A percentile compares a stretch with the other conserved stretches of the same genome.
These are phyloP conservation scores for Euptelea pleiosperma DNA, from an alignment of 164 flowering plant genomes.

Conservation along the genomic window DNA sequence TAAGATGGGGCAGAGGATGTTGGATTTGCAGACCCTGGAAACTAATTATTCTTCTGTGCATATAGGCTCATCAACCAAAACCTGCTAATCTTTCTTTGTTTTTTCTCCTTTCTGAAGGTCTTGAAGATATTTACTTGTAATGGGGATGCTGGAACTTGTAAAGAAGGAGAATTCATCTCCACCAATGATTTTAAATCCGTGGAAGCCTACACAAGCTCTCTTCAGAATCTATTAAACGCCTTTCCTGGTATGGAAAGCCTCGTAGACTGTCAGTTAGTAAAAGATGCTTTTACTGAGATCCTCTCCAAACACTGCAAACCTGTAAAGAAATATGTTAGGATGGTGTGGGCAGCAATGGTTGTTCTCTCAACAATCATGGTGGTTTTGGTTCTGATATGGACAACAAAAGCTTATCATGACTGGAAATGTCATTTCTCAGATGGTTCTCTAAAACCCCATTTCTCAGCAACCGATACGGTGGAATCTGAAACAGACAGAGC, in stretches of 20 bases:
- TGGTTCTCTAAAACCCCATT: constrained; percentile 47
- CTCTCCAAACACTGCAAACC: constrained; percentile 64
- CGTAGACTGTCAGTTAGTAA: constrained; percentile 61
- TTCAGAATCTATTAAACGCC: constrained; percentile 57
- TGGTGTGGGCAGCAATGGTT: constrained; percentile 57
- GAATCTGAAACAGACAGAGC: constrained; percentile 18
- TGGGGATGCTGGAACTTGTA: constrained; percentile 35
- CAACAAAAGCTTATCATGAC: constrained; percentile 31
- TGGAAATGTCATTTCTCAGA: constrained; percentile 30
- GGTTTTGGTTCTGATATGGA: constrained; percentile 51
- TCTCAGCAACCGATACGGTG: constrained; percentile 11
- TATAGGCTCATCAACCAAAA: background rate
- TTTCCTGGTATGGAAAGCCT: constrained; percentile 72
- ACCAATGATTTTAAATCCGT: constrained; percentile 24
- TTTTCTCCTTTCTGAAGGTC: constrained; percentile 36
- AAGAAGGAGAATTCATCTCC: constrained; percentile 37
- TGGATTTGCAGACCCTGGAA: too few relatives aligned
- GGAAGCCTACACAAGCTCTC: constrained; percentile 54
- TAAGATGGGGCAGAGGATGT: too few relatives aligned
- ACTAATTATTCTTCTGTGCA: too few relatives aligned
- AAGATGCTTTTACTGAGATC: constrained; percentile 61
- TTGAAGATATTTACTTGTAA: constrained; percentile 49
- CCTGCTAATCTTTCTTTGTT: background rate
- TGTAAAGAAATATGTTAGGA: constrained; percentile 42
- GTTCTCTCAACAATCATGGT: constrained; percentile 51